Evolutionary conservation across 2,329 filamentous ascomycete species (phyloP).

Genomic region (Lachnum nothofagi): DNA sequence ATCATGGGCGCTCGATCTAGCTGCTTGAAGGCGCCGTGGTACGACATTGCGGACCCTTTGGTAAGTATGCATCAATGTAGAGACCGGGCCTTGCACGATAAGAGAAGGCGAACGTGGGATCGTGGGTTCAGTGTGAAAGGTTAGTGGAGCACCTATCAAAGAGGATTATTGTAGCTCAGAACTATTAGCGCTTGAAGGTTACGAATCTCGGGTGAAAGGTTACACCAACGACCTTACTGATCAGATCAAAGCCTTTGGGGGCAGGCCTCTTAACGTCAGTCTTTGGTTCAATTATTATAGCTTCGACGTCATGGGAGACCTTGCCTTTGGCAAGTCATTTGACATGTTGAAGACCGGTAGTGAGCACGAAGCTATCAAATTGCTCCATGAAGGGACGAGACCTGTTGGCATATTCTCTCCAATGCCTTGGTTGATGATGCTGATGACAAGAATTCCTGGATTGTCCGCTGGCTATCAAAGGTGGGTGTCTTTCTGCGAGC

Average conservation of each 20-base stretch:
- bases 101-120: conserved; percentile 24
- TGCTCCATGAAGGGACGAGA: conserved; percentile 11
- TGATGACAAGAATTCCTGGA: conserved; percentile 19
- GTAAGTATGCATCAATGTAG: conserved; percentile 16
- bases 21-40: conserved; percentile 24
- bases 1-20: conserved; percentile 17
- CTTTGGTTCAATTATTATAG: conserved; percentile 24
- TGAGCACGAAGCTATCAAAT: conserved; percentile 11
- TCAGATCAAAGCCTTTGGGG: conserved; percentile 11
- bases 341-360: conserved; percentile 21
- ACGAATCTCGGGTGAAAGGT: conserved; percentile 20
- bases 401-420: conserved; percentile 16
- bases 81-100: conserved; percentile 20
- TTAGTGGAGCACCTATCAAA: conserved; percentile 1
- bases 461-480: conserved; percentile 1
- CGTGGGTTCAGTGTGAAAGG: conserved; percentile 23
- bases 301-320: conserved; percentile 30
- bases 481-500: conserved; percentile 8
- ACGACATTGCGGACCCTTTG: conserved; percentile 19
- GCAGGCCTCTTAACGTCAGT: conserved; percentile 19
- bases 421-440: conserved; percentile 21
- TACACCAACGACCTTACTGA: conserved; percentile 18
- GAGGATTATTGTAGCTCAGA: background rate
- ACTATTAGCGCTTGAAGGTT: conserved; percentile 20
- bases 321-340: conserved; percentile 27